Conservation (phyloP, 2,329 filamentous ascomycete genomes). For the Fusarium nodosum region DNA sequence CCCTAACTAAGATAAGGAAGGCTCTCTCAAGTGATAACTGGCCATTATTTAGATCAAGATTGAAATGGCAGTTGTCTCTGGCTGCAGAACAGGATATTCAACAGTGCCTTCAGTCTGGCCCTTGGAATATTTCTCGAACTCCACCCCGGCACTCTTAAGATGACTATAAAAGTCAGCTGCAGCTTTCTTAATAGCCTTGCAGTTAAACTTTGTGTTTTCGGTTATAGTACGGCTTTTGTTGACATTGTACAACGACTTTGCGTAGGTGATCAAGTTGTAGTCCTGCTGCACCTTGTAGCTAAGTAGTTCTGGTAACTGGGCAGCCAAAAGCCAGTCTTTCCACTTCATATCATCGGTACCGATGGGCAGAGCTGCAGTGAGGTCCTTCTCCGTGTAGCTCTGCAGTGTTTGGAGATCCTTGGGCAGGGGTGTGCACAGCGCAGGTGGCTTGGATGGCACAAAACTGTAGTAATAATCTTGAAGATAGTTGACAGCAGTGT, state of each 20-base stretch:
- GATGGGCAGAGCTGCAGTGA: slow-evolving; percentile 35
- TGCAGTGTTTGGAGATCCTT: slow-evolving; percentile 10
- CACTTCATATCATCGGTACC: slow-evolving; percentile 28
- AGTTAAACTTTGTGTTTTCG: slow-evolving; percentile 8
- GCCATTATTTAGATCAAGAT: slow-evolving; percentile 21
- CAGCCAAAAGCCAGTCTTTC: slow-evolving; percentile 39
- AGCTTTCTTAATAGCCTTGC: slow-evolving; percentile 4
- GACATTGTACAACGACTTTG: slow-evolving; percentile 26
- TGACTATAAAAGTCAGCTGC: slow-evolving; percentile 17
- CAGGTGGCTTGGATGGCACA: slow-evolving; percentile 32
- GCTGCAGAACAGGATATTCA: slow-evolving; percentile 29
- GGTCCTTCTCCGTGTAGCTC: slow-evolving; percentile 24
- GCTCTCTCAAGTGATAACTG: rapidly evolving
- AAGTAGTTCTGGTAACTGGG: slow-evolving; percentile 22
- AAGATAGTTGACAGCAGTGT: slow-evolving; percentile 38
- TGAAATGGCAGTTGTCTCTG: slow-evolving; percentile 28
- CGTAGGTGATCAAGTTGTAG: slow-evolving; percentile 37
- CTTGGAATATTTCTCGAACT: slow-evolving; percentile 12
- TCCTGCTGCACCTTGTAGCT: slow-evolving; percentile 35
- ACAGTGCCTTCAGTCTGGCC: slow-evolving; percentile 23
- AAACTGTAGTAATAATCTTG: slow-evolving; percentile 43
- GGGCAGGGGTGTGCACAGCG: slow-evolving; percentile 27
- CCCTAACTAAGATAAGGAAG: background rate
- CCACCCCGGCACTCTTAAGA: slow-evolving; percentile 2
- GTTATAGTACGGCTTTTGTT: slow-evolving; percentile 17